Evolutionary conservation across 805 yeast genomes (phyloP).

Genomic region (Yamadazyma kitorensis): DNA sequence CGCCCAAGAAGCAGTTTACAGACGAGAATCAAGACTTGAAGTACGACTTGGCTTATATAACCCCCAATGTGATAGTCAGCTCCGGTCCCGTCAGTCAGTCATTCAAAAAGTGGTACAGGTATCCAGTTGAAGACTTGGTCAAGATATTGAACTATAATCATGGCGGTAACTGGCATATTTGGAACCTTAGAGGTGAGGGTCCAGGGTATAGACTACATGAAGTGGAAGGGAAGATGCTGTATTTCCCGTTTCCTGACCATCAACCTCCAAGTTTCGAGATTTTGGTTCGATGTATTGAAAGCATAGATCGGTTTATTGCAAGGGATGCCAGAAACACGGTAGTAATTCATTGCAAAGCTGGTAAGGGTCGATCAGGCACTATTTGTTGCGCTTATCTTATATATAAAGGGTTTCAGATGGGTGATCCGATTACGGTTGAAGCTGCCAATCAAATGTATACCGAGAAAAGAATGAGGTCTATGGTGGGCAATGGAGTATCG

Average conservation of each 20-base stretch:
- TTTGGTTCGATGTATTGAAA: constrained; percentile 43
- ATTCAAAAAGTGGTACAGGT: constrained; percentile 48
- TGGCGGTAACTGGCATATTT: constrained; percentile 63
- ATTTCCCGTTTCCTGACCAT: constrained; percentile 73
- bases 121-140: constrained; percentile 50
- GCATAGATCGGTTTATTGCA: constrained; percentile 44
- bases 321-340: constrained; percentile 46
- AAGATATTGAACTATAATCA: constrained; percentile 46
- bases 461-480: constrained; percentile 50
- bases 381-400: constrained; percentile 69
- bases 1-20: constrained; percentile 9
- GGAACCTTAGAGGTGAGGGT: constrained; percentile 68
- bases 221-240: constrained; percentile 30
- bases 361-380: constrained; percentile 89
- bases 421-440: constrained; percentile 25
- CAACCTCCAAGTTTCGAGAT: constrained; percentile 62
- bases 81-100: constrained; percentile 64
- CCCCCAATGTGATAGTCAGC: constrained; percentile 63
- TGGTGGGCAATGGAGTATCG: constrained; percentile 66
- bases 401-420: constrained; percentile 26
- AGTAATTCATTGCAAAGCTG: constrained; percentile 82
- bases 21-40: constrained; percentile 10
- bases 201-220: constrained; percentile 39
- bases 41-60: constrained; percentile 67
- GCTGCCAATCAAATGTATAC: constrained; percentile 56